phyloP scores from a whole-genome alignment of 2,329 filamentous ascomycete species.

The Sporothrix pallida region DNA sequence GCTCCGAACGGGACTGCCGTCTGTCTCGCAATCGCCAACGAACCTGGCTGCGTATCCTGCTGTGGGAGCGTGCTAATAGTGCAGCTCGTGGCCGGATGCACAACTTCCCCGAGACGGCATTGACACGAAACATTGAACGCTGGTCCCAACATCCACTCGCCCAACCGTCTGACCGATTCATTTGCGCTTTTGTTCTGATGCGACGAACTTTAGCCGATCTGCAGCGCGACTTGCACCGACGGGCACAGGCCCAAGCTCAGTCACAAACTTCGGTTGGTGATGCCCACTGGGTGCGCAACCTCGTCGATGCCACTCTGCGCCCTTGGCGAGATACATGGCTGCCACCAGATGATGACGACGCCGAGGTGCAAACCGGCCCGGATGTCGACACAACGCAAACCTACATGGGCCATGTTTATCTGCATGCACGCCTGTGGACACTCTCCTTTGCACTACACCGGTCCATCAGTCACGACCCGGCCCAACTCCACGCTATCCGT shows the following conservation, averaged over 20 bases:
- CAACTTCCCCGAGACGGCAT: constrained; percentile 17
- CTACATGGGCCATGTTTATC: not conserved
- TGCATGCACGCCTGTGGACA: constrained; percentile 15
- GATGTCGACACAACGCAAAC: not conserved
- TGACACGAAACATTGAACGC: constrained; percentile 14
- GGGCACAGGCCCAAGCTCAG: not conserved
- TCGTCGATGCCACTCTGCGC: constrained; percentile 1
- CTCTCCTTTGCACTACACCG: constrained; percentile 15
- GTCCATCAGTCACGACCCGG: constrained; percentile 3
- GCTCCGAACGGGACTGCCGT: not conserved
- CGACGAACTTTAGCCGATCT: constrained; percentile 8
- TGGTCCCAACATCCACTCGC: constrained; percentile 17
- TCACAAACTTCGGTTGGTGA: not conserved
- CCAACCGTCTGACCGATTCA: not conserved
- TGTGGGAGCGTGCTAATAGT: constrained; percentile 19
- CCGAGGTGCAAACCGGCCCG: not conserved
- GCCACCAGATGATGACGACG: not conserved
- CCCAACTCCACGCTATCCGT: constrained; percentile 8
- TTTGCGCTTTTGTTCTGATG: not conserved
- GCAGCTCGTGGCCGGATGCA: constrained; percentile 14
- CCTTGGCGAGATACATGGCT: not conserved
- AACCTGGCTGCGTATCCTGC: constrained; percentile 9
- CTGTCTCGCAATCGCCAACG: constrained; percentile 13
- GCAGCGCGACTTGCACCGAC: not conserved
- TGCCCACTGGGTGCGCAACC: constrained; percentile 4